phyloP scores from a whole-genome alignment of 441 rosid species.

The Erodium chrysanthum region DNA sequence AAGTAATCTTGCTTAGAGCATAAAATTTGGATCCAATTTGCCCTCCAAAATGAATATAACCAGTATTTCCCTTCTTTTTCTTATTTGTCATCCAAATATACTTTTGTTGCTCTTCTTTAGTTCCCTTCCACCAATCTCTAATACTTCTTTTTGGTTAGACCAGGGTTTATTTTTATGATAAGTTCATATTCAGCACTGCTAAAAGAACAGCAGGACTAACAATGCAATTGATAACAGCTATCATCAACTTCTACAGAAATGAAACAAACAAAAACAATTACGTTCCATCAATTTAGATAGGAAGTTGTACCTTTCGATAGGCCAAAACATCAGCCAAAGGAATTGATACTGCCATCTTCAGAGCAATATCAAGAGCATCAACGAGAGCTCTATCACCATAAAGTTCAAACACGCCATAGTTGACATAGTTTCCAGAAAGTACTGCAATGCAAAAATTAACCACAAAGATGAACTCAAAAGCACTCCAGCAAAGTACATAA shows the following conservation, averaged over 20 bases:
- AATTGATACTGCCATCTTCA: slow-evolving; percentile 83
- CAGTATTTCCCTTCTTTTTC: not conserved
- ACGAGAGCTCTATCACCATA: slow-evolving; percentile 99
- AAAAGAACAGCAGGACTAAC: too few species aligned
- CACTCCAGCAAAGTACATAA: not conserved
- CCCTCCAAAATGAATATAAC: not conserved
- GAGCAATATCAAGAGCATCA: slow-evolving; percentile 83
- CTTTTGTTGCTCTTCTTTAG: not conserved
- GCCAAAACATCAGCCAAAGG: slow-evolving; percentile 90
- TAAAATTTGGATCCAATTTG: not conserved
- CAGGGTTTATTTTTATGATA: not conserved
- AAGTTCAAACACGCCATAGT: slow-evolving; percentile 95
- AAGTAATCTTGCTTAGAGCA: not conserved
- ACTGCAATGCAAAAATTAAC: slow-evolving; percentile 43
- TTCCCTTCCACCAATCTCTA: not conserved
- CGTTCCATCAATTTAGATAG: not conserved
- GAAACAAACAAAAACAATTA: not conserved
- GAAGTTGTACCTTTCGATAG: slow-evolving; percentile 60
- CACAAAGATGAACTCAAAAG: not conserved
- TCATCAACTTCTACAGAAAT: not conserved
- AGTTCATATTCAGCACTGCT: too few species aligned
- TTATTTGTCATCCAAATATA: not conserved
- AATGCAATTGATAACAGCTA: too few species aligned
- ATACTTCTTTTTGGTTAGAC: not conserved
- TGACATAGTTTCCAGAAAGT: slow-evolving; percentile 85